Evolutionary conservation across 805 yeast species (phyloP).

Genomic region (Wickerhamomyces chaumierensis): DNA sequence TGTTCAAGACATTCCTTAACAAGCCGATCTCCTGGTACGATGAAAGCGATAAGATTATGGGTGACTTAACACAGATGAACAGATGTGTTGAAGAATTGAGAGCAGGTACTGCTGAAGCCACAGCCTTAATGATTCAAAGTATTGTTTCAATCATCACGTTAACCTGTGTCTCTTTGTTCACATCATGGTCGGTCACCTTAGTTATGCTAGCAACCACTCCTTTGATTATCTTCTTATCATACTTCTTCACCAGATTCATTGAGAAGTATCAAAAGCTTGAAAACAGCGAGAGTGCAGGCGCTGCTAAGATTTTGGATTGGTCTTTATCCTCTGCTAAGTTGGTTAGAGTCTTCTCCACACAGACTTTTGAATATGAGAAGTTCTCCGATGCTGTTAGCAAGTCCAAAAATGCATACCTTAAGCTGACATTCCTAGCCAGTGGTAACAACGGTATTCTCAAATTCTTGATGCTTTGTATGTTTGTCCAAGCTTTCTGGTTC

Average conservation of each 20-base stretch:
- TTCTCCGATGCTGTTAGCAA: conserved; percentile 24
- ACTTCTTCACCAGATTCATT: conserved; percentile 38
- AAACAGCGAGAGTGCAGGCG: conserved; percentile 41
- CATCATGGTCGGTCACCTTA: conserved; percentile 79
- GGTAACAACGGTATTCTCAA: conserved; percentile 48
- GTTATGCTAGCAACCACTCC: conserved; percentile 72
- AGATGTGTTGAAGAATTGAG: conserved; percentile 68
- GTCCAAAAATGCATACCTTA: conserved; percentile 29
- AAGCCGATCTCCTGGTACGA: conserved; percentile 57
- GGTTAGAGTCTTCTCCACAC: conserved; percentile 52
- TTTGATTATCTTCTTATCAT: conserved; percentile 38
- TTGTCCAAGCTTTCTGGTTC: conserved; percentile 89
- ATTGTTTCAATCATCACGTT: conserved; percentile 42
- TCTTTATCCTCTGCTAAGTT: conserved; percentile 45
- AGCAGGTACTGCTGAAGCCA: conserved; percentile 54
- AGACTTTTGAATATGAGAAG: conserved; percentile 34
- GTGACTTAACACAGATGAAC: conserved; percentile 54
- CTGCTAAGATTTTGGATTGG: conserved; percentile 64
- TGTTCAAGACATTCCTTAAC: conserved; percentile 34
- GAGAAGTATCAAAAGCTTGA: conserved; percentile 40
- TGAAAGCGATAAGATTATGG: conserved; percentile 38
- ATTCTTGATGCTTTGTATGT: conserved; percentile 54
- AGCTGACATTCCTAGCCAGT: conserved; percentile 35
- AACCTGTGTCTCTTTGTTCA: conserved; percentile 54
- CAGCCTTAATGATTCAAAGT: conserved; percentile 46